Percentiles rank a stretch among this genome's conserved stretches.
Evolutionary conservation across 805 yeast genomes (phyloP).

Genomic region (Kazachstania taianensis): DNA sequence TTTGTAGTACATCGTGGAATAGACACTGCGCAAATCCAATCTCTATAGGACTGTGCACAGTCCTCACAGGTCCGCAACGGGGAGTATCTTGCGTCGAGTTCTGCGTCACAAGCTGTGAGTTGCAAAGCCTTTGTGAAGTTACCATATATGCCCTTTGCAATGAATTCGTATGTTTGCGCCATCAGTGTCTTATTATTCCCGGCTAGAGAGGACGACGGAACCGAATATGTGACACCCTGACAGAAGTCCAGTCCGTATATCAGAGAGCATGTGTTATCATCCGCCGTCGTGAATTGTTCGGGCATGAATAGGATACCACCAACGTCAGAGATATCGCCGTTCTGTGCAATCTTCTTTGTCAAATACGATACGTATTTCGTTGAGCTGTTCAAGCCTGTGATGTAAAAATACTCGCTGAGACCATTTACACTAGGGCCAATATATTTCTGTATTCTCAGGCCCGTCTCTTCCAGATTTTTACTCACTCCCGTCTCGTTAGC

Average conservation of each 20-base stretch:
- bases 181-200: constrained; percentile 30
- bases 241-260: constrained; percentile 73
- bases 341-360: constrained; percentile 34
- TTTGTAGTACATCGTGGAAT: constrained; percentile 75
- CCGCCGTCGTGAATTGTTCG: constrained; percentile 47
- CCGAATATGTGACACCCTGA: constrained; percentile 73
- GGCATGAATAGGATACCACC: constrained; percentile 60
- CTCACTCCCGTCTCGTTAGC: constrained; percentile 11
- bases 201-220: constrained; percentile 44
- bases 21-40: constrained; percentile 84
- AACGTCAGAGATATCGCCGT: constrained; percentile 22
- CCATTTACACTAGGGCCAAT: constrained; percentile 39
- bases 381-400: constrained; percentile 50
- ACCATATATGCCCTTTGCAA: constrained; percentile 44
- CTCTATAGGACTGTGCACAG: constrained; percentile 60
- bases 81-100: constrained; percentile 56
- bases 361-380: constrained; percentile 58
- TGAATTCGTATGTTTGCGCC: constrained; percentile 47
- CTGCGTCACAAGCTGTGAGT: constrained; percentile 65
- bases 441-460: constrained; percentile 18
- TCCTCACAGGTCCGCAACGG: constrained; percentile 64
- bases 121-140: constrained; percentile 72
- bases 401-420: constrained; percentile 50
- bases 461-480: constrained; percentile 9
- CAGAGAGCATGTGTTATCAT: constrained; percentile 52